A percentile compares a stretch with the other conserved stretches of the same genome.
Evolutionary conservation across 2,329 filamentous ascomycete species (phyloP).

Genomic region (Paramyrothecium sp.): DNA sequence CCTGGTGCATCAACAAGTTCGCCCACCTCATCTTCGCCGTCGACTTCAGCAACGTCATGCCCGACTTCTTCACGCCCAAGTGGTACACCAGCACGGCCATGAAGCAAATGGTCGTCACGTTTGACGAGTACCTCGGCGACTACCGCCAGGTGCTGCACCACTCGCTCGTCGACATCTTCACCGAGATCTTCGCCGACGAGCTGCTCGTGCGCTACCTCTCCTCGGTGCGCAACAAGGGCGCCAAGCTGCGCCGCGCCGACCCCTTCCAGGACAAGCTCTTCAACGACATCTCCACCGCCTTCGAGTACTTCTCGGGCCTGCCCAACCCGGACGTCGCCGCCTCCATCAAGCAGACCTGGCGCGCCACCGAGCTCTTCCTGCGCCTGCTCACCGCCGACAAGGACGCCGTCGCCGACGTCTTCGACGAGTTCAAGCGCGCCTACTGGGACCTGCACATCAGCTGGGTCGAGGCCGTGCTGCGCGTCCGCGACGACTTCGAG

Average conservation of each 20-base stretch:
- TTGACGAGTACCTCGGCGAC: conserved; percentile 91
- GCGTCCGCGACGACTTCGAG: conserved; percentile 90
- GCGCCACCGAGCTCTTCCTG: conserved; percentile 82
- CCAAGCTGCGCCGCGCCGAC: conserved; percentile 82
- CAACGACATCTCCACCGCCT: conserved; percentile 86
- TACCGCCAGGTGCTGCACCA: conserved; percentile 83
- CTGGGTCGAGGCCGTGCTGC: conserved; percentile 92
- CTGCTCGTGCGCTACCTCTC: conserved; percentile 83
- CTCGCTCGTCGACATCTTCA: conserved; percentile 84
- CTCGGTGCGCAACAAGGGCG: conserved; percentile 83
- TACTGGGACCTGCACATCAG: conserved; percentile 95
- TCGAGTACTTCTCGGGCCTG: conserved; percentile 79
- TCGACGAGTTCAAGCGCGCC: conserved; percentile 76
- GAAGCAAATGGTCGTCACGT: conserved; percentile 90
- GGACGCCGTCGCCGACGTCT: conserved; percentile 70
- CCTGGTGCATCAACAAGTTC: conserved; percentile 87
- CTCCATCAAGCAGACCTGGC: conserved; percentile 87
- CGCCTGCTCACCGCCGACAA: conserved; percentile 76
- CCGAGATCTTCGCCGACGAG: conserved; percentile 91
- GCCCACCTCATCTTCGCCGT: conserved; percentile 84
- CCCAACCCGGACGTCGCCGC: conserved; percentile 67
- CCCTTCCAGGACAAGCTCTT: conserved; percentile 92
- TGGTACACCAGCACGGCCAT: conserved; percentile 89
- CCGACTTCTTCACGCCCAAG: conserved; percentile 84
- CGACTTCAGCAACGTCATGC: conserved; percentile 81